Conservation (phyloP, 2,329 filamentous ascomycete species). For the Exophiala dermatitidis region DNA sequence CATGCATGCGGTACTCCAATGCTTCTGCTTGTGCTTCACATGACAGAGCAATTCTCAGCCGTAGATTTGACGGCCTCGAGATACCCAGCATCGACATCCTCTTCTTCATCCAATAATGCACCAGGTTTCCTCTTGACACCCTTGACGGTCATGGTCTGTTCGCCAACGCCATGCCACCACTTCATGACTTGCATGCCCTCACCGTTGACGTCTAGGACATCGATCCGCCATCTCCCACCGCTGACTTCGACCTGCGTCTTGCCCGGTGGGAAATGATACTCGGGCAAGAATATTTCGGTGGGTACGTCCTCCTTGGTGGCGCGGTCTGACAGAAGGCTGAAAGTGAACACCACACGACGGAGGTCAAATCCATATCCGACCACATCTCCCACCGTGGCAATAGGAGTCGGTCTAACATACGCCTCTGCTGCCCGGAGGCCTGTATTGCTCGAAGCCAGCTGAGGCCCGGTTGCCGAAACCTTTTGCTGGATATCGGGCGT, state of each 20-base stretch:
- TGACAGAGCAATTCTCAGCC: conserved; percentile 47
- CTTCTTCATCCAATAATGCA: conserved; percentile 27
- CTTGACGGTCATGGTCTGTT: conserved; percentile 69
- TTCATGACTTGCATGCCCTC: conserved; percentile 66
- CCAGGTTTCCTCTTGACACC: conserved; percentile 59
- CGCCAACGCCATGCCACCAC: conserved; percentile 89
- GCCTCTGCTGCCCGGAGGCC: conserved; percentile 89
- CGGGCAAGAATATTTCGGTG: conserved; percentile 78
- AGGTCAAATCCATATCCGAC: conserved; percentile 73
- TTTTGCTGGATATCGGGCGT: conserved; percentile 51
- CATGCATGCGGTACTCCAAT: neutral
- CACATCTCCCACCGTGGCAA: conserved; percentile 65
- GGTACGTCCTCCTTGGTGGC: conserved; percentile 58
- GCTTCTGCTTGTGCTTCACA: conserved; percentile 12
- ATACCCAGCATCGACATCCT: conserved; percentile 28
- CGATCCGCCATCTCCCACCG: conserved; percentile 85
- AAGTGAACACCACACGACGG: conserved; percentile 65
- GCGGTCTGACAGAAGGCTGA: conserved; percentile 58
- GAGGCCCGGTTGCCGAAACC: conserved; percentile 30
- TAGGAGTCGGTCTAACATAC: conserved; percentile 77
- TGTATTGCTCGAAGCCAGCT: conserved; percentile 38
- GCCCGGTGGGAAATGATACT: conserved; percentile 81
- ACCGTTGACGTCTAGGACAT: conserved; percentile 61
- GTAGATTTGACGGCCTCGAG: conserved; percentile 21
- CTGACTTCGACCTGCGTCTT: conserved; percentile 66